Evolutionary conservation across 2,329 filamentous ascomycete species (phyloP).

Genomic region (Aspergillus bombycis): DNA sequence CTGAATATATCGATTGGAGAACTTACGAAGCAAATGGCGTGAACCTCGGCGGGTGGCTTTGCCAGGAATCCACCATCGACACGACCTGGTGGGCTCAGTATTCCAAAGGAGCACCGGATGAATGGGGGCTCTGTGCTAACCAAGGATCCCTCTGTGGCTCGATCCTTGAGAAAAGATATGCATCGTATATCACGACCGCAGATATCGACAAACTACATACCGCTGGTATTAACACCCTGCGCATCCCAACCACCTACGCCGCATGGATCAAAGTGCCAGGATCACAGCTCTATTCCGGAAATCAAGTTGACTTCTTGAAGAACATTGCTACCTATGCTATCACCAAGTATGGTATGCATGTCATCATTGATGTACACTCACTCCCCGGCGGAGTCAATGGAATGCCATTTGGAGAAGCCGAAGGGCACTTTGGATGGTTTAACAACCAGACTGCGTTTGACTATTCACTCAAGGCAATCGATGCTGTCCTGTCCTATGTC

Average conservation of each 20-base stretch:
- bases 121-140: slow-evolving; percentile 26
- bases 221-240: slow-evolving; percentile 14
- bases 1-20: slow-evolving; percentile 22
- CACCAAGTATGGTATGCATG: slow-evolving; percentile 27
- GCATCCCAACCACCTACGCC: slow-evolving; percentile 23
- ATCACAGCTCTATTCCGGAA: slow-evolving; percentile 31
- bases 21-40: slow-evolving; percentile 20
- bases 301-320: slow-evolving; percentile 22
- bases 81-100: slow-evolving; percentile 24
- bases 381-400: slow-evolving; percentile 31
- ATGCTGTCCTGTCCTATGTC: slow-evolving; percentile 25
- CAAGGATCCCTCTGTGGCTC: slow-evolving; percentile 16
- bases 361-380: slow-evolving; percentile 31
- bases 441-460: slow-evolving; percentile 27
- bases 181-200: slow-evolving; percentile 19
- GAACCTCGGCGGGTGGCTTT: slow-evolving; percentile 29
- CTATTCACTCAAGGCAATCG: slow-evolving; percentile 25
- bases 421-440: slow-evolving; percentile 29
- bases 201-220: slow-evolving; percentile 18
- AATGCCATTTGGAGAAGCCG: slow-evolving; percentile 27
- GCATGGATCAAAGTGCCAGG: slow-evolving; percentile 28
- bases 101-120: slow-evolving; percentile 23
- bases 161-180: slow-evolving; percentile 20
- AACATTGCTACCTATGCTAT: slow-evolving; percentile 29
- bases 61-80: slow-evolving; percentile 30